Conservation (phyloP, 495 filamentous ascomycete species). For the Neohortaea acidophila region DNA sequence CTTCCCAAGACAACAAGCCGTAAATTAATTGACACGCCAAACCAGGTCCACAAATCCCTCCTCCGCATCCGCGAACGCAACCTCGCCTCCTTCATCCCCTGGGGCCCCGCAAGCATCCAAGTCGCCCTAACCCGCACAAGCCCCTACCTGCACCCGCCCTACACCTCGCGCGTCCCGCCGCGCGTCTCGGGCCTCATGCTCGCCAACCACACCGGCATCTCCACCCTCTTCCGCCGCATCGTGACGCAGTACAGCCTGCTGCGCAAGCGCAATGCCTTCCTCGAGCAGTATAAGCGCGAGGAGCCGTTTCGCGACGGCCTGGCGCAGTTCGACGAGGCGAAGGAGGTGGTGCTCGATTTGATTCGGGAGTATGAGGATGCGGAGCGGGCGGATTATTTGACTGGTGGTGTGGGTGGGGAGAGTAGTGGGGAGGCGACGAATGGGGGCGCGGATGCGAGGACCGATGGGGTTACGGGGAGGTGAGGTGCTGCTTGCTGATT, state of each 20-base stretch:
- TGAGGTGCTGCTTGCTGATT: not conserved
- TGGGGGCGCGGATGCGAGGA: constrained; percentile 12
- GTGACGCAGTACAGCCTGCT: constrained; percentile 79
- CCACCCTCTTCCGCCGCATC: constrained; percentile 90
- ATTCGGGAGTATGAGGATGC: constrained; percentile 80
- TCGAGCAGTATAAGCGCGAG: constrained; percentile 90
- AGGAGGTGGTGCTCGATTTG: constrained; percentile 40
- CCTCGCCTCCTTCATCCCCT: constrained; percentile 92
- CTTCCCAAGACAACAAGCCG: not conserved
- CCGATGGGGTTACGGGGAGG: constrained; percentile 14
- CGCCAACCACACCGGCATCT: constrained; percentile 94
- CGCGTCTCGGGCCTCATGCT: constrained; percentile 94
- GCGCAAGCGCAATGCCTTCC: constrained; percentile 88
- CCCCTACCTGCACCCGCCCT: constrained; percentile 62
- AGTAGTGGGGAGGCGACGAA: constrained; percentile 4
- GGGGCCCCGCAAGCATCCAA: constrained; percentile 97
- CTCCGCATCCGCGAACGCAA: constrained; percentile 89
- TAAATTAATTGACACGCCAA: not conserved
- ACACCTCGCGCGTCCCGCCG: constrained; percentile 41
- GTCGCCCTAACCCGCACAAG: constrained; percentile 93
- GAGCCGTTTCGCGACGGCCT: constrained; percentile 77
- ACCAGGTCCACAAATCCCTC: constrained; percentile 77
- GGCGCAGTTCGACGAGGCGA: constrained; percentile 89
- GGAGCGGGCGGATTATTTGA: constrained; percentile 71
- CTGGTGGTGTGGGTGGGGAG: constrained; percentile 8